Base-by-base conservation (phyloP, 2,329 filamentous ascomycete species). In the Aspergillus brasiliensis region DNA sequence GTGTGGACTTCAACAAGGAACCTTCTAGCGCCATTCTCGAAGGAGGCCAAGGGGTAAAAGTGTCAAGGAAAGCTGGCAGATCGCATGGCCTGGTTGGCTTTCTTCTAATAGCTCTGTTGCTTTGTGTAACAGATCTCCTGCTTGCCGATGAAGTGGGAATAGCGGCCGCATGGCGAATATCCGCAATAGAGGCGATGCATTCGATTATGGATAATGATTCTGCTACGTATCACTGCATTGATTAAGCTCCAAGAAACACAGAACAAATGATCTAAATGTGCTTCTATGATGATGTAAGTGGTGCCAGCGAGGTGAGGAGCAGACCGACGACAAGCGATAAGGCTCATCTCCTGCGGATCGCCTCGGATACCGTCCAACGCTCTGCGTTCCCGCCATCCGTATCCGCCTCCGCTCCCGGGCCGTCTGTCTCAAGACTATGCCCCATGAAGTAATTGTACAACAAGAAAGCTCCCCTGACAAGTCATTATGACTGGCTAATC, bases 321-420 rank as follows among this genome's bases (percentile, higher is more conserved):
- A 19, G 40, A 13, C 11, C 13, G 40, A 44, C 11, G 21, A 11
- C 17, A 21, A 10, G 10, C 17, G 40, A 44, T 44, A 44, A 44
- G 40, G 19, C 40, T 27, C 44, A 13, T 5, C 27, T 25, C 23
- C 44, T 23, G 28, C 13, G 46, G n/a, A 13, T 27, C 15, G 8
- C 8, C 13, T 3, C 25, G 23, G n/a, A 49, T 28, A 27, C 17
- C 23, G 31, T 28, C 25, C 17, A 21, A 21, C 21, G 21, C 8
- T 17, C 40, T 13, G 31, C 40, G 17, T 19, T 25, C n/a, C 52
- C 38, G 52, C 7, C 25, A 23, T 58, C 57, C 60, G 60, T 34
- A 25, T 64, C 62, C 62, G 62, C 60, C 47, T 64, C 62, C 62
- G 62, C 25, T 37, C 48, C 49, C 60, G 58, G 47, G 4, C 46